Evolutionary conservation across 257 asterid genomes (phyloP), one percentile per base, ranked within the genome.

Genomic region (Nicotiana paniculata): DNA sequence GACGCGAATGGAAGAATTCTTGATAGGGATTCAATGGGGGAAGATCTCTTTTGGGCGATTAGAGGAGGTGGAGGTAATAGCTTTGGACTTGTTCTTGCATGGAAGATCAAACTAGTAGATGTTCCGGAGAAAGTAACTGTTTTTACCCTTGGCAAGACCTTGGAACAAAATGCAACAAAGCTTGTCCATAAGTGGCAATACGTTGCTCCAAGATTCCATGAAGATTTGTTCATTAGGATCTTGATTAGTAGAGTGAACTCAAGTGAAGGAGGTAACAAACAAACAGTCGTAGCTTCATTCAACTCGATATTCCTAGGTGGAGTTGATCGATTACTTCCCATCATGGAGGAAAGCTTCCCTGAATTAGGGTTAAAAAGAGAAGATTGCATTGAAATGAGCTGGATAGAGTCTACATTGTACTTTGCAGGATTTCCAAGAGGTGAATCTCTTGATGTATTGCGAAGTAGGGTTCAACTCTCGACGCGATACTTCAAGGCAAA

Each of bases 31-130:
- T 51, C 77, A 4, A 81, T 66, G 83, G 83, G 83, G 2, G 77
- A 81, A 11, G 67, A 81, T 51, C 37, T 81, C 2, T 81, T 81
- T 65, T 81, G 83, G 83, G 83, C 83, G 17, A 65, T 81, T 65
- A 65, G 83, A 30, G 83, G 83, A 39, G 83, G 83, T 16, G 83
- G 77, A 7, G 83, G 83, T 33, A 81, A 81, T 65, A 81, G 9
- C 28, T 81, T 81, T 66, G 83, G 66, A 48, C 64, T 81, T 51
- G 64, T 81, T 9, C 77, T 81, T 66, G 10, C 83, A 51, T 81
- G 83, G 83, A 81, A 81, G 33, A 5, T 81, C 26, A 68, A 51
- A 43, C 51, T 81, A 0, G 67, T 81, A 5, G 77, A 81, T 30
- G 78, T 81, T n/a, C 77, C 78, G 11, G 65, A 46, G 63, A 81